phyloP scores from a whole-genome alignment of 768 basidiomycete species.

The Gymnopilus dilepis region DNA sequence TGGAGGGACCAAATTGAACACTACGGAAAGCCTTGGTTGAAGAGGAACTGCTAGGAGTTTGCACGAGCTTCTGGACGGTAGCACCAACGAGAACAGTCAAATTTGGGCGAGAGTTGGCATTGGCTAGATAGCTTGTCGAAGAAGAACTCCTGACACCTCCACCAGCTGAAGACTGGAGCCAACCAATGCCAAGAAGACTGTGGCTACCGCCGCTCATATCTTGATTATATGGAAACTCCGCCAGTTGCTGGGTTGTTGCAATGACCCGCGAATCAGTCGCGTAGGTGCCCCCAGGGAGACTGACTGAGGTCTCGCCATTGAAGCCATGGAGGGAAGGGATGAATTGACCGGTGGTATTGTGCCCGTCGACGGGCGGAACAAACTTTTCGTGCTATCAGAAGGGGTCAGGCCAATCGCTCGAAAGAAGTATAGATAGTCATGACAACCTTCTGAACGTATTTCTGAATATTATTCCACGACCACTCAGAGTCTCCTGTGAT shows the following conservation, averaged over 20 bases:
- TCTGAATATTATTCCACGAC: constrained; percentile 40
- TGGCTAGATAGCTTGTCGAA: constrained; percentile 39
- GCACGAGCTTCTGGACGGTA: constrained; percentile 34
- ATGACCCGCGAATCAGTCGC: constrained; percentile 41
- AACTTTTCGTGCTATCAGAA: constrained; percentile 40
- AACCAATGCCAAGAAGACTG: constrained; percentile 38
- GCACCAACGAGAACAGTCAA: constrained; percentile 41
- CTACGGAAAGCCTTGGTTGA: constrained; percentile 22
- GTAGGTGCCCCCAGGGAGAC: constrained; percentile 35
- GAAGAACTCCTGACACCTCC: constrained; percentile 40
- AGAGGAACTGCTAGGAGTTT: constrained; percentile 15
- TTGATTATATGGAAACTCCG: constrained; percentile 39
- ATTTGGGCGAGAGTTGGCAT: constrained; percentile 36
- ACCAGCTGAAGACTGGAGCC: constrained; percentile 38
- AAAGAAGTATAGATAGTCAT: constrained; percentile 9
- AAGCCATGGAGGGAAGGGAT: constrained; percentile 43
- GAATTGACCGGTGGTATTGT: constrained; percentile 42
- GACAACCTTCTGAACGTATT: constrained; percentile 38
- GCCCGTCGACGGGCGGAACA: constrained; percentile 42
- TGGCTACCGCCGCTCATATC: constrained; percentile 39
- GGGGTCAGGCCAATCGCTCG: neutral
- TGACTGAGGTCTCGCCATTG: constrained; percentile 38
- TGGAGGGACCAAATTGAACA: constrained; percentile 23
- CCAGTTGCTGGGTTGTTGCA: constrained; percentile 35
- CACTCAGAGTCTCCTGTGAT: constrained; percentile 38